Evolutionary conservation across 2,329 filamentous ascomycete genomes (phyloP).

Genomic region (Hypoxylon sp.): DNA sequence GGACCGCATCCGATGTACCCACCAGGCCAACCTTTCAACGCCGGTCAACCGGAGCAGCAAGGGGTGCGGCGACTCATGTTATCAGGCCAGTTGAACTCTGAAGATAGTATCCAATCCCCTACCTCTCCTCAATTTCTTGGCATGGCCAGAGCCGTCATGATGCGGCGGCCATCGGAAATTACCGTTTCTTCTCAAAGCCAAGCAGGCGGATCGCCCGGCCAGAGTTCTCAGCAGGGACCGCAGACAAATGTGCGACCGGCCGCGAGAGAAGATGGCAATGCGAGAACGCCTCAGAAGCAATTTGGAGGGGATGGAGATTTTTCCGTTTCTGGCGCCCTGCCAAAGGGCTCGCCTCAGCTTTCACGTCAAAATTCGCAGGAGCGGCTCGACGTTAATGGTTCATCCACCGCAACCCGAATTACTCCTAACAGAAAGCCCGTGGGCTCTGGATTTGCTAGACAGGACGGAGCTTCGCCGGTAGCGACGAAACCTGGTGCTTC

Average conservation of each 20-base stretch:
- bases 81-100: constrained; percentile 20
- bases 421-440: constrained; percentile 50
- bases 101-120: constrained; percentile 15
- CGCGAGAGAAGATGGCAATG: constrained; percentile 20
- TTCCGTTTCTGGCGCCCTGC: constrained; percentile 20
- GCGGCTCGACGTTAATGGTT: constrained; percentile 25
- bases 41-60: constrained; percentile 33
- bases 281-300: constrained; percentile 13
- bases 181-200: constrained; percentile 43
- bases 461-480: constrained; percentile 35
- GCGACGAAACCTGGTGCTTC: constrained; percentile 20
- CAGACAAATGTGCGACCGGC: constrained; percentile 36
- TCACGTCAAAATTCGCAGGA: constrained; percentile 43
- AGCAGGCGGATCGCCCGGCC: constrained; percentile 17
- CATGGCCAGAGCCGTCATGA: constrained; percentile 43
- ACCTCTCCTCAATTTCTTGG: constrained; percentile 30
- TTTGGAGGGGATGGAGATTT: constrained; percentile 20
- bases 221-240: constrained; percentile 40
- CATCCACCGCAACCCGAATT: constrained; percentile 30
- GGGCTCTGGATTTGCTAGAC: constrained; percentile 44
- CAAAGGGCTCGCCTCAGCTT: constrained; percentile 32
- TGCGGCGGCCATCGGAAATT: constrained; percentile 47
- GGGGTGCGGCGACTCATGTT: constrained; percentile 18
- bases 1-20: constrained; percentile 46
- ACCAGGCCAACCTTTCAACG: constrained; percentile 41